A percentile compares a stretch with the other conserved stretches of the same genome.
These are phyloP conservation scores for Achlya hypogyna DNA, from an alignment of 352 stramenopile species.

Conservation along the genomic window DNA sequence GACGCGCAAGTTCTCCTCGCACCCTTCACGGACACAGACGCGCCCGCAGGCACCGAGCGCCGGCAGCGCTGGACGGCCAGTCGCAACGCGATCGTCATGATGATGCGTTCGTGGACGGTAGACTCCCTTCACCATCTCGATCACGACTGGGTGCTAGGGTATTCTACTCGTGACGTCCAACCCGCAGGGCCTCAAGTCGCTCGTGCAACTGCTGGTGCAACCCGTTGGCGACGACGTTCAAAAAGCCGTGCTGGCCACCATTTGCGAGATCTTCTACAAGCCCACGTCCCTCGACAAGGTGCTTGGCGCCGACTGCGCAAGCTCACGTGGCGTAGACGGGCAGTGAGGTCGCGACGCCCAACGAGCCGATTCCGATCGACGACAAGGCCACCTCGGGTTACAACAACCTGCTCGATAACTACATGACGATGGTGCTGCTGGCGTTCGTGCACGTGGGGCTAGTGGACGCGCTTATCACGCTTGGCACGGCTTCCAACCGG, in stretches of 20 bases:
- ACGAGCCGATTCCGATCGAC: neutral
- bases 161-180: constrained; percentile 83
- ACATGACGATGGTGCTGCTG: constrained; percentile 77
- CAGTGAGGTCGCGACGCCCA: neutral
- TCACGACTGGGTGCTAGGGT: constrained; percentile 26
- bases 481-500: constrained; percentile 50
- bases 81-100: constrained; percentile 81
- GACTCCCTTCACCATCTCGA: neutral
- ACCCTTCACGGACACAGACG: constrained; percentile 83
- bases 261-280: constrained; percentile 87
- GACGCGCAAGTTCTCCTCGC: constrained; percentile 79
- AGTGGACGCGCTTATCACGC: constrained; percentile 70
- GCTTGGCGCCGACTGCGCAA: constrained; percentile 12
- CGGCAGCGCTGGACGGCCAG: constrained; percentile 84
- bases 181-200: constrained; percentile 73
- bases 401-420: constrained; percentile 83
- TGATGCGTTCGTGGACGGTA: constrained; percentile 87
- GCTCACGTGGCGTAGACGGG: neutral
- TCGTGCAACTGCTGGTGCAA: constrained; percentile 80
- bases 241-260: constrained; percentile 78
- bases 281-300: constrained; percentile 71
- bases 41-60: constrained; percentile 70
- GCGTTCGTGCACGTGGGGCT: constrained; percentile 82
- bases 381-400: constrained; percentile 38
- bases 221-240: constrained; percentile 84